Percentiles rank a stretch among this genome's conserved stretches.
phyloP scores from a whole-genome alignment of 495 filamentous ascomycete genomes.

The Daldinia childiae region DNA sequence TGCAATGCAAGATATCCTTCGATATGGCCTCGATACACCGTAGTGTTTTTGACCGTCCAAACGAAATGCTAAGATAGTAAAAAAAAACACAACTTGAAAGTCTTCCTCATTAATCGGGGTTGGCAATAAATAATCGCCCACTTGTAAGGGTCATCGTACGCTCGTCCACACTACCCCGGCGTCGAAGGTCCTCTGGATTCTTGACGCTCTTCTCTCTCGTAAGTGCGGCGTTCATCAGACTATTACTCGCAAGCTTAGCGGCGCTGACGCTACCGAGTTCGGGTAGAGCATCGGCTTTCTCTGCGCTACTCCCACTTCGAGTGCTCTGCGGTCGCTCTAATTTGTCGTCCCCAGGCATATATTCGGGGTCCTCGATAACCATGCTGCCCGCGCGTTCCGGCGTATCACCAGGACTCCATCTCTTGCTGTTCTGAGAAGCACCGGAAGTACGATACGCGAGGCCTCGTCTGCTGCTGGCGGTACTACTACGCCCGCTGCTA shows the following conservation, averaged over 20 bases:
- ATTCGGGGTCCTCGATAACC: constrained; percentile 51
- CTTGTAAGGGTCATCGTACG: constrained; percentile 82
- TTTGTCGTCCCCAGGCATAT: constrained; percentile 55
- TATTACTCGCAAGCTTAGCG: constrained; percentile 61
- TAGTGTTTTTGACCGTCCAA: constrained; percentile 8
- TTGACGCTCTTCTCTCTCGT: constrained; percentile 72
- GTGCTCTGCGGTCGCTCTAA: constrained; percentile 57
- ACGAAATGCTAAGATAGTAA: constrained; percentile 9
- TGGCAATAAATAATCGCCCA: constrained; percentile 89
- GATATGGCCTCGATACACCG: constrained; percentile 11
- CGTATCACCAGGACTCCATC: constrained; percentile 75
- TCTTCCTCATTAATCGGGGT: constrained; percentile 74
- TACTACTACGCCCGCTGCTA: constrained; percentile 79
- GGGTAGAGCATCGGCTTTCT: constrained; percentile 60
- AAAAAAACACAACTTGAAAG: neutral
- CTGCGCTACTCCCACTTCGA: constrained; percentile 63
- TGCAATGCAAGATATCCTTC: constrained; percentile 45
- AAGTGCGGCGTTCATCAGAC: constrained; percentile 59
- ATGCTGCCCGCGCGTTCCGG: constrained; percentile 63
- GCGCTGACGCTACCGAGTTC: constrained; percentile 51
- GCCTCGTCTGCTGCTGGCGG: constrained; percentile 71
- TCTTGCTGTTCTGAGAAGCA: constrained; percentile 55
- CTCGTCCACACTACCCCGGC: constrained; percentile 94
- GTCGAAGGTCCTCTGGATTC: constrained; percentile 76
- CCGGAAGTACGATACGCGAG: constrained; percentile 64